Percentiles rank a stretch among this genome's conserved stretches.
Evolutionary conservation across 108 stramenopile genomes (phyloP).

Genomic region (Cyclotella distinguenda): DNA sequence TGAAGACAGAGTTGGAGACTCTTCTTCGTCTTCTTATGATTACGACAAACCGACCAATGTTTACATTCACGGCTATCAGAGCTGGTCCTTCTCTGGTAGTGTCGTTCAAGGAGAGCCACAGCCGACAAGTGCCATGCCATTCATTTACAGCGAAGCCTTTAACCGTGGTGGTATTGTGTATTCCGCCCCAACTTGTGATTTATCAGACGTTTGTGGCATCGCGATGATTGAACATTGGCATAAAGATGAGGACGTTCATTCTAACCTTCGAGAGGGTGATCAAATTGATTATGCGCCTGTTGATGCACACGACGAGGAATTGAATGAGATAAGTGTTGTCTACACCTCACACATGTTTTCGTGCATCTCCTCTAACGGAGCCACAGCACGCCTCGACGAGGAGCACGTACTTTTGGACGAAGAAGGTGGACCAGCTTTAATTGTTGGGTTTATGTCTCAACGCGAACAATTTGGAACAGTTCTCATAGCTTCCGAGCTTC

Average conservation of each 20-base stretch:
- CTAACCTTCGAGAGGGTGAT: not conserved
- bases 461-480: constrained; percentile 81
- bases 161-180: constrained; percentile 61
- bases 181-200: constrained; percentile 7
- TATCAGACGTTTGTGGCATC: constrained; percentile 7
- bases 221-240: constrained; percentile 6
- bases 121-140: constrained; percentile 75
- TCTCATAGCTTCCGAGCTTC: constrained; percentile 56
- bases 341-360: constrained; percentile 88
- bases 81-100: constrained; percentile 82
- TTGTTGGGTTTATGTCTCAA: constrained; percentile 87
- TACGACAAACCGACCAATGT: constrained; percentile 65
- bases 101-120: constrained; percentile 71
- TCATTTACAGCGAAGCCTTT: constrained; percentile 73
- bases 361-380: constrained; percentile 66
- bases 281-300: not conserved
- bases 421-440: constrained; percentile 79
- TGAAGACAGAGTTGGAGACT: not conserved
- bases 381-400: constrained; percentile 23
- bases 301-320: constrained; percentile 7
- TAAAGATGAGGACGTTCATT: constrained; percentile 7
- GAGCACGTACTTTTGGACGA: constrained; percentile 66
- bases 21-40: constrained; percentile 34
- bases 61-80: constrained; percentile 85
- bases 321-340: constrained; percentile 30